Evolutionary conservation across 192 early-diverging fungal species (phyloP).

Genomic region (Bifiguratus adelaidae): DNA sequence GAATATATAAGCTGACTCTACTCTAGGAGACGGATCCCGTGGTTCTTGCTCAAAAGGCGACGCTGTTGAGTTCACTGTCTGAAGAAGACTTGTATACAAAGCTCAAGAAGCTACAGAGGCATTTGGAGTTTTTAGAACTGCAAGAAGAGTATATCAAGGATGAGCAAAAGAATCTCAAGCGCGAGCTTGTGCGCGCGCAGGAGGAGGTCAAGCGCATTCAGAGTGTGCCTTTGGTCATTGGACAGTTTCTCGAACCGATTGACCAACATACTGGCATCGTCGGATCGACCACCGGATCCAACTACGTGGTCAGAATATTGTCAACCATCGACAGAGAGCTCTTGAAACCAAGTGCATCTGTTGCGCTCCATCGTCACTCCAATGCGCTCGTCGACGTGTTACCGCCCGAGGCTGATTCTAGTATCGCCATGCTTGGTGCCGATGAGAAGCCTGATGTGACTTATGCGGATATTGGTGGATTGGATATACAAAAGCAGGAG

Average conservation of each 20-base stretch:
- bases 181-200: constrained; percentile 88
- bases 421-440: constrained; percentile 75
- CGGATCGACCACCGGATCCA: constrained; percentile 84
- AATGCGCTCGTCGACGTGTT: constrained; percentile 95
- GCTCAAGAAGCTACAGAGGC: constrained; percentile 89
- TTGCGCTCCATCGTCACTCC: constrained; percentile 94
- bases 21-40: too few relatives aligned
- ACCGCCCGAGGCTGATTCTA: constrained; percentile 91
- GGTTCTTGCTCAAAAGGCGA: too few relatives aligned
- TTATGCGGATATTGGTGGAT: constrained; percentile 75
- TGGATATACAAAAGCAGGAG: constrained; percentile 89
- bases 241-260: constrained; percentile 97
- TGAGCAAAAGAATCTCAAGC: constrained; percentile 94
- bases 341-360: constrained; percentile 86
- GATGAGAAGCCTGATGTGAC: constrained; percentile 75
- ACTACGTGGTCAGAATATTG: constrained; percentile 88
- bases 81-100: constrained; percentile 88
- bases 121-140: constrained; percentile 89
- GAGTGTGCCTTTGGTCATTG: constrained; percentile 95
- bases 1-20: too few relatives aligned
- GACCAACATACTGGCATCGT: constrained; percentile 96
- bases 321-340: constrained; percentile 96
- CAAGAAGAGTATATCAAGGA: constrained; percentile 99
- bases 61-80: too few relatives aligned
- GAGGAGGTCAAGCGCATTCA: constrained; percentile 98